Percentiles rank a stretch among this genome's conserved stretches.
Conservation (phyloP, 306 rosid species). For the Ormosia semicastrata region DNA sequence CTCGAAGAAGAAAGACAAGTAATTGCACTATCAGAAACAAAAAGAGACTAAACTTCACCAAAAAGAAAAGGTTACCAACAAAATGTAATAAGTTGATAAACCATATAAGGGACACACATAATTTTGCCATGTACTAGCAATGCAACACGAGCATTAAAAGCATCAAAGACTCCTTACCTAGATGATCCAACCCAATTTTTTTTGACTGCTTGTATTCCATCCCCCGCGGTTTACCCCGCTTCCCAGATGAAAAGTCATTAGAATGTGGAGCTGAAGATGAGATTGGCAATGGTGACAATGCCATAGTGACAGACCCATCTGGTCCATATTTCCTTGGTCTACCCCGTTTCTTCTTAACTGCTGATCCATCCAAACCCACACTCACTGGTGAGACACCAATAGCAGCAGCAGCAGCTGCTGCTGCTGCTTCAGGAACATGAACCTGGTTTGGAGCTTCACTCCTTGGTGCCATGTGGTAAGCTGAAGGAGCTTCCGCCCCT, state of each 20-base stretch:
- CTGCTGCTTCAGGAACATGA: slow-evolving; percentile 35
- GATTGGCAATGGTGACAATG: slow-evolving; percentile 71
- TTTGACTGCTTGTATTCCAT: slow-evolving; percentile 60
- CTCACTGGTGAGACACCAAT: slow-evolving; percentile 44
- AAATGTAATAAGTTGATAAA: neutral
- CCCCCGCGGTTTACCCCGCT: slow-evolving; percentile 60
- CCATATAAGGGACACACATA: slow-evolving; percentile 6
- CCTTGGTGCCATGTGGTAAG: slow-evolving; percentile 84
- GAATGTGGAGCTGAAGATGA: slow-evolving; percentile 58
- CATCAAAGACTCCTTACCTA: slow-evolving; percentile 43
- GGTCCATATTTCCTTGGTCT: slow-evolving; percentile 88
- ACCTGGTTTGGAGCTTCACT: slow-evolving; percentile 52
- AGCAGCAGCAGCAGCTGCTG: neutral
- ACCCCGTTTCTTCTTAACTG: slow-evolving; percentile 72
- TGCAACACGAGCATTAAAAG: slow-evolving; percentile 6
- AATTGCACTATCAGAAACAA: slow-evolving; percentile 20
- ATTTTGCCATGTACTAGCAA: neutral
- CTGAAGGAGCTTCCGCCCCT: slow-evolving; percentile 84
- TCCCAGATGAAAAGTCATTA: slow-evolving; percentile 45
- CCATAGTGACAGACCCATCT: slow-evolving; percentile 75
- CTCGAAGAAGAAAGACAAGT: neutral
- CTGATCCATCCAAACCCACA: slow-evolving; percentile 52
- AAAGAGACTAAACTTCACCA: slow-evolving; percentile 6
- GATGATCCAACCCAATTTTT: slow-evolving; percentile 54
- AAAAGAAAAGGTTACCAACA: neutral